Conservation (phyloP, 2,329 filamentous ascomycete genomes). For the Pseudocercospora crystallina region DNA sequence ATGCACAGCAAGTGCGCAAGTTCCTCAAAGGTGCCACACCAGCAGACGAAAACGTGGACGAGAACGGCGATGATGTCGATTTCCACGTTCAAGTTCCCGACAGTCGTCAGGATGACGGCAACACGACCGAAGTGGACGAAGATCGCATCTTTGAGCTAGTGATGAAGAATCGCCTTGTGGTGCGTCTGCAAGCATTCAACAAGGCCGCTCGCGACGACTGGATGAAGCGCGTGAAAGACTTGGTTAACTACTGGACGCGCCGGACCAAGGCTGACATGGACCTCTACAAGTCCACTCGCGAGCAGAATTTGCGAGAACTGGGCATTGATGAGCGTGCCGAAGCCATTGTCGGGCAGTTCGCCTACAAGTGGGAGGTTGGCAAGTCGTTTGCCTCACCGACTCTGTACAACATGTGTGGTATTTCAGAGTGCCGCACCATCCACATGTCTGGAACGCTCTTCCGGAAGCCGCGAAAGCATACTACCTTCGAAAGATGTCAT, state of each 20-base stretch:
- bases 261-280: constrained; percentile 57
- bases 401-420: constrained; percentile 68
- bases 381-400: constrained; percentile 62
- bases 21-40: constrained; percentile 52
- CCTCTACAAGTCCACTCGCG: constrained; percentile 57
- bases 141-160: constrained; percentile 62
- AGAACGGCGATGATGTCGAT: constrained; percentile 56
- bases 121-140: constrained; percentile 54
- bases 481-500: constrained; percentile 60
- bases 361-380: constrained; percentile 67
- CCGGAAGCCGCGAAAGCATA: constrained; percentile 62
- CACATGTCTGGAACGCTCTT: constrained; percentile 63
- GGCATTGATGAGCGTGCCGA: constrained; percentile 67
- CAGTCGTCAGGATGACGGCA: constrained; percentile 50
- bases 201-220: constrained; percentile 59
- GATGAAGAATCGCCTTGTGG: constrained; percentile 60
- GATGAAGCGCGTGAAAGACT: constrained; percentile 57
- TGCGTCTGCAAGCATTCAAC: constrained; percentile 59
- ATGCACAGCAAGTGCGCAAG: constrained; percentile 58
- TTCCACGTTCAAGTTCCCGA: constrained; percentile 45
- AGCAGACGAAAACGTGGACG: constrained; percentile 54
- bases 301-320: constrained; percentile 58
- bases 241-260: constrained; percentile 63
- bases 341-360: constrained; percentile 64
- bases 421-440: constrained; percentile 62